Evolutionary conservation across 2,329 filamentous ascomycete genomes (phyloP).

Genomic region (Triangularia setosa): DNA sequence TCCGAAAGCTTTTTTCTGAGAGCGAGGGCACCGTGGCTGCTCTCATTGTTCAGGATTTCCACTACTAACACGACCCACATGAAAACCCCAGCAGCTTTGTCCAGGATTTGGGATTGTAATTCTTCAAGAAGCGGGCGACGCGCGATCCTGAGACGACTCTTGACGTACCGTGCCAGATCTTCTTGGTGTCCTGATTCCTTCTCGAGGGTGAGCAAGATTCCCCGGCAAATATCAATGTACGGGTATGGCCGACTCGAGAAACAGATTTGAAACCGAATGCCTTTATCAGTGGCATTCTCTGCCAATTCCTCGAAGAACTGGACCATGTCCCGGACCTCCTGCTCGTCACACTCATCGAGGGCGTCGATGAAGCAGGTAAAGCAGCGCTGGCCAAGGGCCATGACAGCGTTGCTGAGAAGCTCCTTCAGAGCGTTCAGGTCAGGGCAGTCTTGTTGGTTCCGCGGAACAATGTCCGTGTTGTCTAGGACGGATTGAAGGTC

Average conservation of each 20-base stretch:
- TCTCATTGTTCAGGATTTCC: constrained; percentile 33
- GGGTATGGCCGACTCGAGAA: constrained; percentile 47
- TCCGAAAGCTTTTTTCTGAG: constrained; percentile 30
- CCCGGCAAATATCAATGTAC: constrained; percentile 31
- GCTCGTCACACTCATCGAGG: constrained; percentile 45
- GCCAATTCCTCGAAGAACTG: constrained; percentile 38
- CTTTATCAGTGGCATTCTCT: constrained; percentile 21
- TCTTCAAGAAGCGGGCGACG: constrained; percentile 8
- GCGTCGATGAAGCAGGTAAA: constrained; percentile 37
- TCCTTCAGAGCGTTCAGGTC: constrained; percentile 20
- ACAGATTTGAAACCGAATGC: constrained; percentile 32
- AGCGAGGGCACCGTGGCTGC: constrained; percentile 26
- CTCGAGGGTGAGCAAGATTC: constrained; percentile 31
- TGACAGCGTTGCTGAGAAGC: constrained; percentile 24
- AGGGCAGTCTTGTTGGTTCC: background rate
- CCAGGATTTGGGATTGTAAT: constrained; percentile 27
- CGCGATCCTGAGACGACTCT: constrained; percentile 26
- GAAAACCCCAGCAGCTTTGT: constrained; percentile 39
- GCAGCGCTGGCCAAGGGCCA: constrained; percentile 10
- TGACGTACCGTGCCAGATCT: constrained; percentile 33
- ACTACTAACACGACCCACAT: constrained; percentile 39
- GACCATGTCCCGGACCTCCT: constrained; percentile 41
- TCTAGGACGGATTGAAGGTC: constrained; percentile 35
- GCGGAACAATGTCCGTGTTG: background rate
- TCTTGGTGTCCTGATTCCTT: constrained; percentile 31